These are phyloP conservation scores for Fusarium aywerte DNA, from an alignment of 2,329 filamentous ascomycete species.

Conservation along the genomic window DNA sequence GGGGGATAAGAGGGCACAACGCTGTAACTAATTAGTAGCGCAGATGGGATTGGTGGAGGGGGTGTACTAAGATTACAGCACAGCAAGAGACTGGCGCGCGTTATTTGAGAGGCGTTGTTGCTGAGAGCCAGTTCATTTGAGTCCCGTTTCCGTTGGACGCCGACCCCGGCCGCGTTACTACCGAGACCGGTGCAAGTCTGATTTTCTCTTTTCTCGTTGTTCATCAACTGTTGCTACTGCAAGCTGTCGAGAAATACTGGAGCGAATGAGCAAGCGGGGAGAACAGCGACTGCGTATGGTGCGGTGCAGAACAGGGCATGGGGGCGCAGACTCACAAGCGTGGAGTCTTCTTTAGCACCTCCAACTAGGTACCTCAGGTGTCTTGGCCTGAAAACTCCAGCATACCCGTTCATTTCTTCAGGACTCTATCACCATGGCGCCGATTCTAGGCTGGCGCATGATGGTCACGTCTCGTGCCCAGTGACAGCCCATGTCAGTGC, in stretches of 20 bases:
- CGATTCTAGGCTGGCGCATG: conserved; percentile 44
- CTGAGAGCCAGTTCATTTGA: conserved; percentile 39
- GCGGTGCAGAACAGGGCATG: conserved; percentile 30
- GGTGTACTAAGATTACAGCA: conserved; percentile 38
- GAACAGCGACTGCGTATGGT: conserved; percentile 26
- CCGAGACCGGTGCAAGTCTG: conserved; percentile 33
- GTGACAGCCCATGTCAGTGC: conserved; percentile 28
- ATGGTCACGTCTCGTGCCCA: conserved; percentile 44
- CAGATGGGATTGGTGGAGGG: conserved; percentile 42
- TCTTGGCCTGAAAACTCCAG: conserved; percentile 34
- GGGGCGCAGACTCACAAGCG: conserved; percentile 33
- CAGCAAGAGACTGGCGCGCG: conserved; percentile 39
- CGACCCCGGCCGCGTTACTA: conserved; percentile 43
- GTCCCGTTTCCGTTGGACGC: conserved; percentile 41
- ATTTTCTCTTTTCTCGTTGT: conserved; percentile 37
- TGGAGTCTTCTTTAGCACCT: conserved; percentile 30
- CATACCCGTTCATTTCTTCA: conserved; percentile 33
- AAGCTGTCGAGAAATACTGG: conserved; percentile 34
- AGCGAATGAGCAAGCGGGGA: conserved; percentile 30
- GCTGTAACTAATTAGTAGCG: conserved; percentile 43
- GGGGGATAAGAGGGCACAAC: conserved; percentile 44
- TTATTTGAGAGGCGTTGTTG: conserved; percentile 38
- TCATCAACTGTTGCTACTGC: conserved; percentile 37
- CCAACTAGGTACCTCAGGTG: conserved; percentile 15
- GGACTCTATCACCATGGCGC: conserved; percentile 42